Base-by-base conservation (phyloP, 768 basidiomycete species). In the Hysterangium stoloniferum region DNA sequence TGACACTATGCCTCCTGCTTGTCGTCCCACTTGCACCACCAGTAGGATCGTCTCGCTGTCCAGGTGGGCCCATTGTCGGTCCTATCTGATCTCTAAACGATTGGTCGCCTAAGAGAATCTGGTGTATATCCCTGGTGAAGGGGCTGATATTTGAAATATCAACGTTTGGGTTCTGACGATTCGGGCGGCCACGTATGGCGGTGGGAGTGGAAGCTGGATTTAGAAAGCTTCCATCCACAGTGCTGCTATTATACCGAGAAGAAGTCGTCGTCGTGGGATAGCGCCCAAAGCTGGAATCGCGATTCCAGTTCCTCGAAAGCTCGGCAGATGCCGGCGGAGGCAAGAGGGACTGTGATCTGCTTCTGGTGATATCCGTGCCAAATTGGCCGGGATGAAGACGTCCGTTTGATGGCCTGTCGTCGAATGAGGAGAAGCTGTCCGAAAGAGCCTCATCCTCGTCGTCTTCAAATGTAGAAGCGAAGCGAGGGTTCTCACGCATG, bases 81-180 rank as follows among this genome's bases (percentile, higher is more conserved):
- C 44, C 44, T 11, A 45, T 27, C 33, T 88, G 71, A 55, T 87
- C 84, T 29, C 83, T 72, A 57, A 87, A 77, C 0, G 80, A 76
- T 4, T 78, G 79, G 50, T 89, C 86, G 59, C 88, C 85, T 43
- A 82, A 31, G 12, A 89, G 65, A 51, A 90, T 86, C 64, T 84
- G 80, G 5, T 78, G 80, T 15, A 91, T 84, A 62, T 92, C 86
- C 20, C 88, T 71, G n/a, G 86, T 78, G 62, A 92, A 91, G 0
- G 88, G 89, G 56, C 79, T 82, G 77, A 87, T 85, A 62, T 90
- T 91, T 27, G 86, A 84, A 35, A 78, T 65, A 64, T 89, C 75
- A 20, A 65, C 64, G 28, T 67, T 69, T 52, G 28, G 31, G n/a
- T n/a, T n/a, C 27, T 71, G 67, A 55, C 66, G 65, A 56, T 55